These are phyloP conservation scores for Aspergillus candidus DNA, from an alignment of 2,329 filamentous ascomycete species.

Conservation along the genomic window DNA sequence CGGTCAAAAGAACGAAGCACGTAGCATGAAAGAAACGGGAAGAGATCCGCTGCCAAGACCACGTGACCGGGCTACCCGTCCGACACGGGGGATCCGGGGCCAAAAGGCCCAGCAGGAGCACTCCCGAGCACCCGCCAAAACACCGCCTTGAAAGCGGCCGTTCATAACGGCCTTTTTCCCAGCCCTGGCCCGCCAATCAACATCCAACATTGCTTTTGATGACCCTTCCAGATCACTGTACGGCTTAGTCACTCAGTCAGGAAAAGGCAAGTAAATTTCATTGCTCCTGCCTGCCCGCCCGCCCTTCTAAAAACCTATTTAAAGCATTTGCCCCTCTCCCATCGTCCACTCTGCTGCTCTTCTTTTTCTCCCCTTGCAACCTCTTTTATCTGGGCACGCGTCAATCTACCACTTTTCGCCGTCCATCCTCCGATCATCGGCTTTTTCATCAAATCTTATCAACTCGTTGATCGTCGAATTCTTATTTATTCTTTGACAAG, in stretches of 20 bases:
- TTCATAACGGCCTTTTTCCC: slow-evolving; percentile 36
- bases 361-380: slow-evolving; percentile 12
- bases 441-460: slow-evolving; percentile 17
- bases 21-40: no score
- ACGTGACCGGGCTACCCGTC: slow-evolving; percentile 15
- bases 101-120: slow-evolving; percentile 1
- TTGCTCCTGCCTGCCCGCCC: slow-evolving; percentile 12
- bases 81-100: not conserved
- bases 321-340: slow-evolving; percentile 18
- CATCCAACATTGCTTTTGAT: slow-evolving; percentile 18
- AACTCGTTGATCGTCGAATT: slow-evolving; percentile 7
- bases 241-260: slow-evolving; percentile 22
- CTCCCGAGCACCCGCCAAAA: slow-evolving; percentile 15
- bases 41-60: not conserved
- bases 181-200: slow-evolving; percentile 30
- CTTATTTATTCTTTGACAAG: slow-evolving; percentile 14
- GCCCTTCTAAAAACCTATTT: slow-evolving; percentile 20
- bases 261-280: slow-evolving; percentile 6
- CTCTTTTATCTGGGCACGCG: slow-evolving; percentile 1
- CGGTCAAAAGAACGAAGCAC: no score
- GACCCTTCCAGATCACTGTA: slow-evolving; percentile 17
- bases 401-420: slow-evolving; percentile 15
- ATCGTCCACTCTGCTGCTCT: slow-evolving; percentile 8
- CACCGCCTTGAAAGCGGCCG: slow-evolving; percentile 31
- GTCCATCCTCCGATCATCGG: slow-evolving; percentile 5